Percentiles rank a stretch among this genome's conserved stretches.
phyloP scores from a whole-genome alignment of 306 rosid genomes.

The Casuarina cunninghamiana region DNA sequence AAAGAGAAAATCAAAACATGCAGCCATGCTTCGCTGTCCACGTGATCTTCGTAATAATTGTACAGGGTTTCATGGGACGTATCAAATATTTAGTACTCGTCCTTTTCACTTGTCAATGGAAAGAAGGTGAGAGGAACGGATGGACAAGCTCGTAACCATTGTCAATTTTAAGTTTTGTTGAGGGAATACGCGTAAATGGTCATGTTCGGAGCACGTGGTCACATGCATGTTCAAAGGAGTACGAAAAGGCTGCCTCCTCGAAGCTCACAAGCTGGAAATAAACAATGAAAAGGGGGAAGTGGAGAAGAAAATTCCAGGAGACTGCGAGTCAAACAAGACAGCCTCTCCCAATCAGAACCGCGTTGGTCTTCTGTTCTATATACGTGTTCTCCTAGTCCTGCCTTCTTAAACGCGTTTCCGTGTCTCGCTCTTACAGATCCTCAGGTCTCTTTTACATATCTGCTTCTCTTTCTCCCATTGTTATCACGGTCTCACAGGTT shows the following conservation, averaged over 20 bases:
- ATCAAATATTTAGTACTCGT: not conserved
- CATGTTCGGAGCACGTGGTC: slow-evolving; percentile 49
- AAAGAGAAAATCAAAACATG: too few species aligned
- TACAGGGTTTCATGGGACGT: not conserved
- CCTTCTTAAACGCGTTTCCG: slow-evolving; percentile 10
- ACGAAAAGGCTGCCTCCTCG: slow-evolving; percentile 17
- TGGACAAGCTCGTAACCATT: not conserved
- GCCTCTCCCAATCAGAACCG: not conserved
- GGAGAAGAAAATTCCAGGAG: slow-evolving; percentile 39
- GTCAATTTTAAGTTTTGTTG: not conserved
- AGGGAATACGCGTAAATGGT: not conserved
- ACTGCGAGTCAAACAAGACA: slow-evolving; percentile 15
- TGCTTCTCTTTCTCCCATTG: not conserved
- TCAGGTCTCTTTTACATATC: not conserved
- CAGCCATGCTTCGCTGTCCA: too few species aligned
- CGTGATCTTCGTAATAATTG: not conserved
- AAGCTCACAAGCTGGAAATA: slow-evolving; percentile 23
- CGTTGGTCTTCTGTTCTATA: not conserved
- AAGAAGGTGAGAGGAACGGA: not conserved
- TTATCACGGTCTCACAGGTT: not conserved
- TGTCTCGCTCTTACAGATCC: not conserved
- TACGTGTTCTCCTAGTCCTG: slow-evolving; percentile 44
- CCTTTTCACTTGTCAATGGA: too few species aligned
- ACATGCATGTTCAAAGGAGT: slow-evolving; percentile 14
- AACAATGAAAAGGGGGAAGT: slow-evolving; percentile 13